These are phyloP conservation scores for Aspergillus latus DNA, from an alignment of 2,329 filamentous ascomycete species.

Conservation along the genomic window DNA sequence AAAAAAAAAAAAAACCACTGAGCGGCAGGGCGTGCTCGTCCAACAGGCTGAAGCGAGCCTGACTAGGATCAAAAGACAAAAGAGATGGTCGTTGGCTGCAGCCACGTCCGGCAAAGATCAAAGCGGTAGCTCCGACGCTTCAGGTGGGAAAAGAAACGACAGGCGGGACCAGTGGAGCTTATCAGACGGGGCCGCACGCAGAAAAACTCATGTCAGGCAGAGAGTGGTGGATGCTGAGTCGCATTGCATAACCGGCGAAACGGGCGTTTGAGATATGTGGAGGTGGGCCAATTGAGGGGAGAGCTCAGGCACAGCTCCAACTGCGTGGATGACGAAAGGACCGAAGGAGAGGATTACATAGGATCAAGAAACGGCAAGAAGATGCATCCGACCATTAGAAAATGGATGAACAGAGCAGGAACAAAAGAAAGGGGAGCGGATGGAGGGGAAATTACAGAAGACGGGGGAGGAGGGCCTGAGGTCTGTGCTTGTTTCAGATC, in stretches of 20 bases:
- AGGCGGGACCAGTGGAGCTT: constrained; percentile 13
- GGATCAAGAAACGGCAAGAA: neutral
- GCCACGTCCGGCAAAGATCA: constrained; percentile 5
- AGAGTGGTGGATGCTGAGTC: constrained; percentile 8
- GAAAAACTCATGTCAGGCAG: constrained; percentile 1
- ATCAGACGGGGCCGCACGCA: constrained; percentile 10
- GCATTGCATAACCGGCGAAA: constrained; percentile 8
- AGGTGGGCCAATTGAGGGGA: constrained; percentile 8
- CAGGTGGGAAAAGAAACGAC: constrained; percentile 4
- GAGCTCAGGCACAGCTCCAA: neutral
- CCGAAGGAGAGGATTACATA: neutral
- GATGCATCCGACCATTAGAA: neutral
- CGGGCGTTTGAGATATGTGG: constrained; percentile 16
- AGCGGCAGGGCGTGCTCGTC: neutral
- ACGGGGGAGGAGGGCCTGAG: neutral
- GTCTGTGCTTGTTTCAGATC: neutral
- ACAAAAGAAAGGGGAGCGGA: neutral
- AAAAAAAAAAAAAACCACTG: neutral
- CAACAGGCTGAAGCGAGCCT: constrained; percentile 3
- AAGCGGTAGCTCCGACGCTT: neutral
- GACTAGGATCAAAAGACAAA: constrained; percentile 10
- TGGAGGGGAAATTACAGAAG: neutral
- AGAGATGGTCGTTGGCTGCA: constrained; percentile 7
- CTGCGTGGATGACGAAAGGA: neutral
- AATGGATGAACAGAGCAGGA: neutral